phyloP scores from a whole-genome alignment of 2,329 filamentous ascomycete species.

The Xylaria sp. region DNA sequence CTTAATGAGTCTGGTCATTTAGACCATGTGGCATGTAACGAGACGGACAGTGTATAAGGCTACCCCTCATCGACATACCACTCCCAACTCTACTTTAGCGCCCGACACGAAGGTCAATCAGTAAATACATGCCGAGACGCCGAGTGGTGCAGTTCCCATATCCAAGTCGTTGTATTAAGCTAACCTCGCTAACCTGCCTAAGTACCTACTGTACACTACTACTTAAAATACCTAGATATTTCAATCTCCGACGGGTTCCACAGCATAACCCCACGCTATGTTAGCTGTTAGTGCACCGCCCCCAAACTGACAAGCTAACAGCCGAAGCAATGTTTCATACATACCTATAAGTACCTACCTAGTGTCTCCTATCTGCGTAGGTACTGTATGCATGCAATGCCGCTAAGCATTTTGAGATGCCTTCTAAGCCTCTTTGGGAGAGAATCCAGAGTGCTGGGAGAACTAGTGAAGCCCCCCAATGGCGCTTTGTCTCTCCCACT shows the following conservation, averaged over 20 bases:
- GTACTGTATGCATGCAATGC: not conserved
- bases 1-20: not conserved
- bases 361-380: not conserved
- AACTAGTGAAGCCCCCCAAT: constrained; percentile 11
- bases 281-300: not conserved
- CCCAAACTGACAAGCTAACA: not conserved
- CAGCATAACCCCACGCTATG: constrained; percentile 7
- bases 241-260: constrained; percentile 21
- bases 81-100: not conserved
- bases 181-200: not conserved
- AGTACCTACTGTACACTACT: not conserved
- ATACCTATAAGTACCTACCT: too few species aligned
- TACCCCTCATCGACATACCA: not conserved
- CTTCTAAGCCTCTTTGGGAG: constrained; percentile 16
- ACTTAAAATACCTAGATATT: too few species aligned
- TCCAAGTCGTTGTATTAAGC: not conserved
- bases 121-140: not conserved
- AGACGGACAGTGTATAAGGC: not conserved
- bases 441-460: constrained; percentile 27
- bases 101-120: not conserved
- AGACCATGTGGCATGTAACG: not conserved
- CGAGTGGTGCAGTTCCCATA: not conserved
- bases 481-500: not conserved
- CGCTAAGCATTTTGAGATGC: not conserved
- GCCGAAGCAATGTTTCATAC: not conserved